Conservation (phyloP, 805 yeast genomes). For the Metschnikowia corniflorae region DNA sequence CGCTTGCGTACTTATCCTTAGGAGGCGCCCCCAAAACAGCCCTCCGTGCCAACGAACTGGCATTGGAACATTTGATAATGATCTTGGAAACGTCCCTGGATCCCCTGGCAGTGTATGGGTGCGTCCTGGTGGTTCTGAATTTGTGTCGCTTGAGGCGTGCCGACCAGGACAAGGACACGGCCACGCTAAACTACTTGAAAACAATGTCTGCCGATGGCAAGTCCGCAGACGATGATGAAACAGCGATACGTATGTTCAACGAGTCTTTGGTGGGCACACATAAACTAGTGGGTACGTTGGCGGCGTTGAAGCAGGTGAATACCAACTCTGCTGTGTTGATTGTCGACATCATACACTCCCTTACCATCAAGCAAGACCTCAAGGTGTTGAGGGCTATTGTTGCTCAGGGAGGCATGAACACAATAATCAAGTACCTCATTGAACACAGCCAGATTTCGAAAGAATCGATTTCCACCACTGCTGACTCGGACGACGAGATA, state of each 20-base stretch:
- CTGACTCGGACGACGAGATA: slow-evolving; percentile 2
- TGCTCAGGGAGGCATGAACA: slow-evolving; percentile 44
- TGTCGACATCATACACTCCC: slow-evolving; percentile 32
- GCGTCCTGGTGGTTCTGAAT: slow-evolving; percentile 39
- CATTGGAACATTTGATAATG: slow-evolving; percentile 12
- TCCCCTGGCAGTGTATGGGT: slow-evolving; percentile 35
- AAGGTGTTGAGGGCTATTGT: slow-evolving; percentile 34
- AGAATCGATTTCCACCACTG: not conserved
- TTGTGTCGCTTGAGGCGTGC: slow-evolving; percentile 32
- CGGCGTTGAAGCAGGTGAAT: slow-evolving; percentile 5
- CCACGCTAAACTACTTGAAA: slow-evolving; percentile 36
- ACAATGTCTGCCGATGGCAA: slow-evolving; percentile 20
- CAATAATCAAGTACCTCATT: slow-evolving; percentile 38
- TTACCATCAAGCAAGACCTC: slow-evolving; percentile 27
- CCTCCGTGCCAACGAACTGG: slow-evolving; percentile 13
- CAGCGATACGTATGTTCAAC: slow-evolving; percentile 31
- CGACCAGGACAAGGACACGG: slow-evolving; percentile 24
- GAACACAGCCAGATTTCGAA: slow-evolving; percentile 26
- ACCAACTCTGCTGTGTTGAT: slow-evolving; percentile 4
- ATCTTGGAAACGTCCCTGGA: slow-evolving; percentile 13
- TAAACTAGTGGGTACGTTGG: slow-evolving; percentile 17
- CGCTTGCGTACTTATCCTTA: slow-evolving; percentile 16
- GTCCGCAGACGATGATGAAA: slow-evolving; percentile 19
- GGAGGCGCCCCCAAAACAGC: slow-evolving; percentile 8
- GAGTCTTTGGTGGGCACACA: slow-evolving; percentile 24